Conservation (phyloP, 768 basidiomycete genomes). For the Phylloporus arenicola region DNA sequence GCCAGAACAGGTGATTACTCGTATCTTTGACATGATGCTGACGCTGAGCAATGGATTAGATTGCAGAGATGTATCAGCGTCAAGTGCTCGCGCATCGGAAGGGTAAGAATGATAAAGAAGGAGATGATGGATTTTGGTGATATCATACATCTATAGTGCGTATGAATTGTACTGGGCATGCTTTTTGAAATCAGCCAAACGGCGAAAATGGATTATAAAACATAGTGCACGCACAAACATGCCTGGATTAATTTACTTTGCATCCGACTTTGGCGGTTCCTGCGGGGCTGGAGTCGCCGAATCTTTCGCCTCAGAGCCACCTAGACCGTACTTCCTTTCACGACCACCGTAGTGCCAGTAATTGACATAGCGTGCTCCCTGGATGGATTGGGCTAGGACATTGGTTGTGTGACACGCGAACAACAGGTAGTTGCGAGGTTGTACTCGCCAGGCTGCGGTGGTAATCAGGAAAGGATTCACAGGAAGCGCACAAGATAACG, state of each 20-base stretch:
- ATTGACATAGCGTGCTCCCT: constrained; percentile 80
- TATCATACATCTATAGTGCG: constrained; percentile 10
- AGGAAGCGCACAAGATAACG: background rate
- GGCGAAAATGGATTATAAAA: background rate
- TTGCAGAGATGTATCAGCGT: constrained; percentile 90
- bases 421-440: constrained; percentile 92
- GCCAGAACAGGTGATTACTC: constrained; percentile 71
- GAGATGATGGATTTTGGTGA: constrained; percentile 80
- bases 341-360: constrained; percentile 90
- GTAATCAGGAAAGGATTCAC: constrained; percentile 1
- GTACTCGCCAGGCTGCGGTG: constrained; percentile 80
- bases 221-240: background rate
- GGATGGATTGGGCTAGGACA: constrained; percentile 75
- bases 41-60: constrained; percentile 37
- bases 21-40: background rate
- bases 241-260: constrained; percentile 13
- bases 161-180: constrained; percentile 13
- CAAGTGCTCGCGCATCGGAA: constrained; percentile 79
- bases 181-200: background rate
- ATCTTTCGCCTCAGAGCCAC: constrained; percentile 30
- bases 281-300: constrained; percentile 49
- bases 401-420: constrained; percentile 95
- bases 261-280: constrained; percentile 31
- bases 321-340: constrained; percentile 56
- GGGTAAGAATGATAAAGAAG: constrained; percentile 60